Evolutionary conservation across 2,329 filamentous ascomycete species (phyloP).

Genomic region (Fusarium incarnatum): DNA sequence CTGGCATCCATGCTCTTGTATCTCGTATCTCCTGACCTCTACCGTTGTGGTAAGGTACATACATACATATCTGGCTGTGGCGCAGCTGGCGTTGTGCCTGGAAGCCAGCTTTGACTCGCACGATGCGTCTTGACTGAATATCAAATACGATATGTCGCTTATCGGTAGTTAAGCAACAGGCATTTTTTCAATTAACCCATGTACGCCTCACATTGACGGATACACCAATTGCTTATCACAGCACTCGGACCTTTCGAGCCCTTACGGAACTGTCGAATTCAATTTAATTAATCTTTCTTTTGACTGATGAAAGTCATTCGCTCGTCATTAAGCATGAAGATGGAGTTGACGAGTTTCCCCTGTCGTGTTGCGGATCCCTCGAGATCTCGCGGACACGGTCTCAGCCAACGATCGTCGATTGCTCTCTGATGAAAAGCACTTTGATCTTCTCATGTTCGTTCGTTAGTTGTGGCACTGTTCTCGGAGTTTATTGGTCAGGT

Average conservation of each 20-base stretch:
- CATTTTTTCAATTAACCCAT: not conserved
- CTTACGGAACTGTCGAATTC: not conserved
- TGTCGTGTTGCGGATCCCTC: not conserved
- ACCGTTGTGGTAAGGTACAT: not conserved
- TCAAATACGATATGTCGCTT: not conserved
- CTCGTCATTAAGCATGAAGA: conserved; percentile 23
- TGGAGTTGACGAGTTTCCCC: not conserved
- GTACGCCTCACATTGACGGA: not conserved
- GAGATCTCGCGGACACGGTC: not conserved
- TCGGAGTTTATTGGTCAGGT: not conserved
- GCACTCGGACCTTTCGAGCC: not conserved
- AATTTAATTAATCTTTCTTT: not conserved
- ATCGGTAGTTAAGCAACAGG: not conserved
- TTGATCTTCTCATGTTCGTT: not conserved
- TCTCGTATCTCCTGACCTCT: not conserved
- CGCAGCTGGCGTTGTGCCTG: not conserved
- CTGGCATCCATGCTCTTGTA: not conserved
- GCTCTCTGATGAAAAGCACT: not conserved
- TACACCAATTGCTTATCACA: not conserved
- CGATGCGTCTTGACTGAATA: not conserved
- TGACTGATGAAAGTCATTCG: not conserved
- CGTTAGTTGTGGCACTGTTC: not conserved
- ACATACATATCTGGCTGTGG: not conserved
- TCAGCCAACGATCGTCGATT: not conserved
- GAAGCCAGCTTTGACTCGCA: conserved; percentile 6